Percentiles rank a stretch among this genome's conserved stretches.
Conservation (phyloP, 2,329 filamentous ascomycete species). For the Arthrobotrys pseudoclavata region DNA sequence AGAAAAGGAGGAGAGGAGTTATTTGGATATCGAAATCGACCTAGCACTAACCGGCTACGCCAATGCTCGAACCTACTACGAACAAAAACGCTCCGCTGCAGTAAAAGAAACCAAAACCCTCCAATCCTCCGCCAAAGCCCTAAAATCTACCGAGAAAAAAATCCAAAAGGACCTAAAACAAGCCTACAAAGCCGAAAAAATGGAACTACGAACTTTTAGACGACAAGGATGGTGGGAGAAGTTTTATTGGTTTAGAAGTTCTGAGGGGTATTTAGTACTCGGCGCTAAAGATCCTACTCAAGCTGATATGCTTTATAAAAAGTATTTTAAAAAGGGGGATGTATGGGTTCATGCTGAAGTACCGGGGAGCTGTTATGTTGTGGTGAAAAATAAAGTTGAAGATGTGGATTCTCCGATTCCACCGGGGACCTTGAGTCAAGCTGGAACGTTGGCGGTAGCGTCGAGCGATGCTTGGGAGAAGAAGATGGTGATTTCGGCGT, state of each 20-base stretch:
- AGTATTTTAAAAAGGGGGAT: slow-evolving; percentile 88
- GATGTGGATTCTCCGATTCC: slow-evolving; percentile 88
- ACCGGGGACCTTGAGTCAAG: slow-evolving; percentile 90
- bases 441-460: slow-evolving; percentile 85
- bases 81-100: slow-evolving; percentile 85
- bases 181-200: slow-evolving; percentile 90
- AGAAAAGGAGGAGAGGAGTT: slow-evolving; percentile 65
- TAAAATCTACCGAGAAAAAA: slow-evolving; percentile 92
- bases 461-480: slow-evolving; percentile 94
- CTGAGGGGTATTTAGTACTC: slow-evolving; percentile 92
- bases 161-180: slow-evolving; percentile 88
- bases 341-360: slow-evolving; percentile 92
- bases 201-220: slow-evolving; percentile 83
- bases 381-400: slow-evolving; percentile 88
- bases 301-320: slow-evolving; percentile 90
- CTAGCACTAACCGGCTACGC: slow-evolving; percentile 85
- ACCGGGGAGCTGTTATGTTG: slow-evolving; percentile 83
- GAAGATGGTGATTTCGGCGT: slow-evolving; percentile 94
- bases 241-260: slow-evolving; percentile 94
- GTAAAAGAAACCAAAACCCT: slow-evolving; percentile 89
- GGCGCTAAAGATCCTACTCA: slow-evolving; percentile 90
- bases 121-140: slow-evolving; percentile 81
- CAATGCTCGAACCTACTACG: slow-evolving; percentile 92
- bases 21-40: slow-evolving; percentile 84
- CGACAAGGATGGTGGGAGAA: slow-evolving; percentile 97